Conservation (phyloP, 768 basidiomycete genomes). For the Tylopilus sp. region DNA sequence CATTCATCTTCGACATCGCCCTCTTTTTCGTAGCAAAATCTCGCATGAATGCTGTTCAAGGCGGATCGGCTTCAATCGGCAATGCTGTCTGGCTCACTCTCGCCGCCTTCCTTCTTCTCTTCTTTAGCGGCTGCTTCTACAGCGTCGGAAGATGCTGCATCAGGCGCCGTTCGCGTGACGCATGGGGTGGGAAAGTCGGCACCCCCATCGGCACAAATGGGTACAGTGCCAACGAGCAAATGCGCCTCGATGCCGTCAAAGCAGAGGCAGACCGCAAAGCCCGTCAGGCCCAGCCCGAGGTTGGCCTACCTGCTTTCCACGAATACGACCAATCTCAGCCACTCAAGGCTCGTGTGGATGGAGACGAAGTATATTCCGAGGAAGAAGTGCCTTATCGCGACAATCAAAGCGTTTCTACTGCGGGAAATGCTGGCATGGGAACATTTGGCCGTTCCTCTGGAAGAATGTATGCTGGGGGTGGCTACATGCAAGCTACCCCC, state of each 20-base stretch:
- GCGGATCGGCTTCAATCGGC: slow-evolving; percentile 81
- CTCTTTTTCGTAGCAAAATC: slow-evolving; percentile 88
- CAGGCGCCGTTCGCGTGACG: slow-evolving; percentile 45
- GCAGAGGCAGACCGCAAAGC: slow-evolving; percentile 85
- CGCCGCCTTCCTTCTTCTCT: slow-evolving; percentile 78
- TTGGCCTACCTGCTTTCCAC: slow-evolving; percentile 71
- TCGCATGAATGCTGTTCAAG: slow-evolving; percentile 68
- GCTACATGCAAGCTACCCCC: slow-evolving; percentile 61
- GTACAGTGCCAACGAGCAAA: slow-evolving; percentile 49
- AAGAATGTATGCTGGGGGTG: slow-evolving; percentile 42
- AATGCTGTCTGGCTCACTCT: slow-evolving; percentile 90
- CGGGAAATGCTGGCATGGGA: slow-evolving; percentile 23
- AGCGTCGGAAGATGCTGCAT: slow-evolving; percentile 83
- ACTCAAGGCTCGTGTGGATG: slow-evolving; percentile 56
- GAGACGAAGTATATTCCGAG: slow-evolving; percentile 56
- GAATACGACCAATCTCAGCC: slow-evolving; percentile 63
- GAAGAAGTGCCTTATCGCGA: slow-evolving; percentile 39
- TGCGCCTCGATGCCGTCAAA: slow-evolving; percentile 82
- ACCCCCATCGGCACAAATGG: slow-evolving; percentile 26
- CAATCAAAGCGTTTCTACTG: slow-evolving; percentile 22
- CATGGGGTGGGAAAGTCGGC: slow-evolving; percentile 37
- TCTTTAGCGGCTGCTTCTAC: slow-evolving; percentile 90
- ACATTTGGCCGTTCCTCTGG: slow-evolving; percentile 33
- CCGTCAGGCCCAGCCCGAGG: slow-evolving; percentile 53
- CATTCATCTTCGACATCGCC: slow-evolving; percentile 90